Base-by-base conservation (phyloP, 2,329 filamentous ascomycete genomes). In the Trichoderma brevicompactum region DNA sequence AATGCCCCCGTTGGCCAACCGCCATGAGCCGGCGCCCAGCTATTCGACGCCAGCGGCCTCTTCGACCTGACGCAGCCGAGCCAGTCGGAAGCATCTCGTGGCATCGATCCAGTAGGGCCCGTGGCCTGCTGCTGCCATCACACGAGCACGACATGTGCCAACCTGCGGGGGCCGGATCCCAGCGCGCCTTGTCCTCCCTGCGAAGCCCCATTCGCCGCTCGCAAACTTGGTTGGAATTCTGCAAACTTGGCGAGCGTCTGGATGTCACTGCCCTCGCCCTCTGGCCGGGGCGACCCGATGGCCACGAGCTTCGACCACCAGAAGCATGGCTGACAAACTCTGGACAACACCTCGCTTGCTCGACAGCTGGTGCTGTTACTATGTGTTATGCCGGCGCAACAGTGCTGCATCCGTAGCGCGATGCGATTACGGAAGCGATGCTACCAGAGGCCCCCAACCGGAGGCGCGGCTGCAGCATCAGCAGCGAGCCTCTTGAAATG, bases 121-220 rank as follows among this genome's bases (percentile, higher is more conserved):
- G 40, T 38, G 32, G 49, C 38, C 23, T 59, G 55, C 28, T 59
- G 55, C 28, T 55, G 38, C 60, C 23, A 63, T 63, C 60, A 63
- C 60, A 63, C 60, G 60, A 63, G 60, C 60, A 63, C 60, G 60
- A 50, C 49, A 63, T 63, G 48, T 63, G 49, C 60, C 49, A 63
- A 50, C 40, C 60, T 63, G 60, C 48, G 60, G 60, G 60, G 60
- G 40, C 38, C 23, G 32, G 44, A 28, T 52, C 49, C 56, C 40
- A 46, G 49, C 49, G 23, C 8, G 23, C 40, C 23, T 23, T 34
- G 53, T 56, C 53, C 40, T 38, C 23, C 23, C 23, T 28, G 23
- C 32, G 54, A 13, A 41, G 23, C n/a, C 23, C 19, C 36, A 19
- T 43, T n/a, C 23, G 52, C 36, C 52, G 23, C 59, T 62, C 59